phyloP scores from a whole-genome alignment of 148 eudicot species.

The Arbutus unedo region DNA sequence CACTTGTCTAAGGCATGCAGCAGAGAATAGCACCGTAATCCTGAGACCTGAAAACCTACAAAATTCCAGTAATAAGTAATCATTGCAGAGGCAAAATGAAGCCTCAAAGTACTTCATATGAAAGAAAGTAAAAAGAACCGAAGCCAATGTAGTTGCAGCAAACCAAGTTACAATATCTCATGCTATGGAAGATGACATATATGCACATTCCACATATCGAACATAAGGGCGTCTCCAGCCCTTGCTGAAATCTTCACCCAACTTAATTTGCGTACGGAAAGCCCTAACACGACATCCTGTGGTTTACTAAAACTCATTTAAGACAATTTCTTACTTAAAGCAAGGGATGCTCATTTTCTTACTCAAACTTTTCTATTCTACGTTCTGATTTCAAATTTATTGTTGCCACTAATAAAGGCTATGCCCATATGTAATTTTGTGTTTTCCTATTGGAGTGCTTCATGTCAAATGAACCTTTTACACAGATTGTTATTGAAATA shows the following conservation, averaged over 20 bases:
- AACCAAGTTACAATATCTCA: not conserved
- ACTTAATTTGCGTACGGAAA: not conserved
- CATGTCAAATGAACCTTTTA: not conserved
- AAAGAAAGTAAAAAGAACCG: not conserved
- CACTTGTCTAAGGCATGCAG: not conserved
- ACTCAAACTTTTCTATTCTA: not conserved
- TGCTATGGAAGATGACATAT: not conserved
- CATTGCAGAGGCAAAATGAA: not conserved
- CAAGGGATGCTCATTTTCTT: not conserved
- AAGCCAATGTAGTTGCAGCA: not conserved
- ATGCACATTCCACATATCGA: not conserved
- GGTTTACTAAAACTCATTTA: not conserved
- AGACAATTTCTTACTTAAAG: not conserved
- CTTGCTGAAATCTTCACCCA: not conserved
- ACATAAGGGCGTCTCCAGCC: not conserved
- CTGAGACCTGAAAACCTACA: not conserved
- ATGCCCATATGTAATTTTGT: not conserved
- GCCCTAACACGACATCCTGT: not conserved
- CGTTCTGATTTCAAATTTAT: not conserved
- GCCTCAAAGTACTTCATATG: not conserved
- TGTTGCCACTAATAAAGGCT: not conserved
- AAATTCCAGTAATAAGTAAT: not conserved
- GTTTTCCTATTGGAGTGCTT: not conserved
- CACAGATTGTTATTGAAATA: not conserved
- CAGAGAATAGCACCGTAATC: not conserved